A percentile compares a stretch with the other conserved stretches of the same genome.
phyloP scores from a whole-genome alignment of 495 filamentous ascomycete species.

The Penicillium ochrochloron region DNA sequence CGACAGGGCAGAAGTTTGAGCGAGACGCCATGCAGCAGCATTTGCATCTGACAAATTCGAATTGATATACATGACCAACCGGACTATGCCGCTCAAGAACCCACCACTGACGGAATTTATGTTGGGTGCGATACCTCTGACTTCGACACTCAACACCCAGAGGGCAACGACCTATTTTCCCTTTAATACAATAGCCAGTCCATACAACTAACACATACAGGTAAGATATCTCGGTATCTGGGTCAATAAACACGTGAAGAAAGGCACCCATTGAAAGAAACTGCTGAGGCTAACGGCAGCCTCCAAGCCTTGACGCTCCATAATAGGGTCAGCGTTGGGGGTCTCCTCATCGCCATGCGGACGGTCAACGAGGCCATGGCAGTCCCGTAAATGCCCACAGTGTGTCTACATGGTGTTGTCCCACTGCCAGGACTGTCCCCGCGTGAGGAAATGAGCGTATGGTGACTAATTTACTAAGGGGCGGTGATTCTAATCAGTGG shows the following conservation, averaged over 20 bases:
- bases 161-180: conserved; percentile 2
- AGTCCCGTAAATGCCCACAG: conserved; percentile 24
- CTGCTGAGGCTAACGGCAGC: conserved; percentile 16
- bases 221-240: conserved; percentile 23
- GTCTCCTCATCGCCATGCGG: conserved; percentile 15
- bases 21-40: conserved; percentile 17
- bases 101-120: not conserved
- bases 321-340: conserved; percentile 25
- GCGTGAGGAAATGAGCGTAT: not conserved
- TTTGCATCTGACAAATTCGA: conserved; percentile 23
- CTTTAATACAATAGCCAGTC: not conserved
- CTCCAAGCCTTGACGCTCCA: conserved; percentile 18
- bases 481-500: too few species aligned
- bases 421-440: not conserved
- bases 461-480: conserved; percentile 3
- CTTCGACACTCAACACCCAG: not conserved
- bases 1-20: conserved; percentile 15
- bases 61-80: conserved; percentile 15
- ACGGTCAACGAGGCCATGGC: conserved; percentile 29
- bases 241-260: conserved; percentile 23
- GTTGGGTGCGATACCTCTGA: not conserved
- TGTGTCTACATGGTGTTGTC: conserved; percentile 19
- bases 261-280: conserved; percentile 13
- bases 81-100: not conserved
- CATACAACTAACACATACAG: not conserved